phyloP scores from a whole-genome alignment of 2,329 filamentous ascomycete species.

The Cladosporium oxysporum region DNA sequence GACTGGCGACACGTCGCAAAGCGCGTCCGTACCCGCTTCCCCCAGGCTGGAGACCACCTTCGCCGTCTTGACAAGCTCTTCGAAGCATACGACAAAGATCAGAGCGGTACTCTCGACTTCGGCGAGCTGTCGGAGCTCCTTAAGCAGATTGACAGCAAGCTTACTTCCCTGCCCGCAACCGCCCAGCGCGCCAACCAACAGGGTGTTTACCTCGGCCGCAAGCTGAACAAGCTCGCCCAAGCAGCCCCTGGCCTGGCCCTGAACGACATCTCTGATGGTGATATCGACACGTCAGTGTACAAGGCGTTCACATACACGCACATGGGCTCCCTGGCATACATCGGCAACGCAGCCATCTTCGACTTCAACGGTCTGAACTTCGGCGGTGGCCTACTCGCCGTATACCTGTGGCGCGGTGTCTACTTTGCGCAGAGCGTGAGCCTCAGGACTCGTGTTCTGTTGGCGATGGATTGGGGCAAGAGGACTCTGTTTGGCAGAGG shows the following conservation, averaged over 20 bases:
- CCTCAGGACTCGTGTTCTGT: conserved; percentile 78
- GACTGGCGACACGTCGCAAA: conserved; percentile 87
- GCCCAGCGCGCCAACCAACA: conserved; percentile 97
- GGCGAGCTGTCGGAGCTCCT: conserved; percentile 86
- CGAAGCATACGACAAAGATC: conserved; percentile 86
- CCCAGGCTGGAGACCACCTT: conserved; percentile 84
- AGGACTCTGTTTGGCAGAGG: conserved; percentile 92
- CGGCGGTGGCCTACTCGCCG: conserved; percentile 82
- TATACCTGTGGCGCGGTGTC: conserved; percentile 93
- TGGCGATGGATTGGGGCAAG: conserved; percentile 99
- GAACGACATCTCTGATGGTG: conserved; percentile 84
- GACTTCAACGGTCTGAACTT: conserved; percentile 80
- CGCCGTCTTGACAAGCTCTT: conserved; percentile 90
- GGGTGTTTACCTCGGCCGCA: conserved; percentile 85
- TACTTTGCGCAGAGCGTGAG: conserved; percentile 99
- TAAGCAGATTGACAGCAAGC: conserved; percentile 88
- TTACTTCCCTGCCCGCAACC: conserved; percentile 91
- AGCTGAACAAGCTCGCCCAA: conserved; percentile 88
- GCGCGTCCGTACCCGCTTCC: conserved; percentile 84
- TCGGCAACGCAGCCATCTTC: conserved; percentile 95
- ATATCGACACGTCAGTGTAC: conserved; percentile 89
- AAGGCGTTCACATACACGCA: conserved; percentile 94
- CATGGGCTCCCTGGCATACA: conserved; percentile 87
- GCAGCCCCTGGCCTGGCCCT: conserved; percentile 71
- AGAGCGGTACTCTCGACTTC: conserved; percentile 91